These are phyloP conservation scores for Basidioascus undulatus DNA, from an alignment of 768 basidiomycete species.

Conservation along the genomic window DNA sequence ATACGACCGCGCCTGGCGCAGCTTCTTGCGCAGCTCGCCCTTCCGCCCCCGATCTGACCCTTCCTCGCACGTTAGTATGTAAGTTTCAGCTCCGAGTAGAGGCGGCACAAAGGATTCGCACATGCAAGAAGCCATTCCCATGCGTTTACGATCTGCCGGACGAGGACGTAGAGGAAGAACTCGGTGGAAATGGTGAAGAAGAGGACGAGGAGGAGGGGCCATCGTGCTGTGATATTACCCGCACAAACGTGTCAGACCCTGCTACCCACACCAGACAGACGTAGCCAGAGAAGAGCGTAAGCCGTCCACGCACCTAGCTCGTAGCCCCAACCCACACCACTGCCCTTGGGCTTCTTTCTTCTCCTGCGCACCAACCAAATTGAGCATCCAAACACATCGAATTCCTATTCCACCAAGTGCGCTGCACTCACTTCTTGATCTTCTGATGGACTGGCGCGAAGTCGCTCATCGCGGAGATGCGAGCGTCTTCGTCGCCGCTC, in stretches of 20 bases:
- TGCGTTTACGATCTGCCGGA: slow-evolving; percentile 76
- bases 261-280: not conserved
- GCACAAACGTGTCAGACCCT: not conserved
- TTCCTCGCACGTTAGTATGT: not conserved
- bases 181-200: slow-evolving; percentile 59
- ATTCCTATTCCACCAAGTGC: not conserved
- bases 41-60: slow-evolving; percentile 58
- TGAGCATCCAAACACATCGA: not conserved
- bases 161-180: slow-evolving; percentile 52
- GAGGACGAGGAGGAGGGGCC: slow-evolving; percentile 39
- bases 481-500: not conserved
- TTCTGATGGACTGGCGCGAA: slow-evolving; percentile 58
- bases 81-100: not conserved
- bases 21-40: slow-evolving; percentile 43
- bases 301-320: slow-evolving; percentile 13
- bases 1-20: slow-evolving; percentile 52
- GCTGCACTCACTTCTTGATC: slow-evolving; percentile 1
- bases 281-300: not conserved
- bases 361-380: not conserved
- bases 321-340: slow-evolving; percentile 9
- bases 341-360: not conserved
- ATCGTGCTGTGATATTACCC: not conserved
- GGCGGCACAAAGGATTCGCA: slow-evolving; percentile 18
- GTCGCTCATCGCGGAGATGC: slow-evolving; percentile 51
- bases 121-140: slow-evolving; percentile 85